Percentiles rank a stretch among this genome's conserved stretches.
These are phyloP conservation scores for Diplocarpon rosae DNA, from an alignment of 2,329 filamentous ascomycete genomes.

Conservation along the genomic window DNA sequence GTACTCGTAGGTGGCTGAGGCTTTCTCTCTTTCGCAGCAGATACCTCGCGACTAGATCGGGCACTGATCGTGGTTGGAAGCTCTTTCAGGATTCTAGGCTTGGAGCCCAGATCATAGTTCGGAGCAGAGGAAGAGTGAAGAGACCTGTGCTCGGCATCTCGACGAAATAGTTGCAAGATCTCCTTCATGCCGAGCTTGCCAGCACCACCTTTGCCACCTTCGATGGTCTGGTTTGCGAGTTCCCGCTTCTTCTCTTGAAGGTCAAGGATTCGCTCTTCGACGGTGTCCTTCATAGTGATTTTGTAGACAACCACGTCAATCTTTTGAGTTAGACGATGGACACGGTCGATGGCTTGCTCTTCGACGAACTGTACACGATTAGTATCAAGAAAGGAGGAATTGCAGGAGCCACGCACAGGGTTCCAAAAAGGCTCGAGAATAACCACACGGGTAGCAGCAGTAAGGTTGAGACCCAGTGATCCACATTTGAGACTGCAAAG, in stretches of 20 bases:
- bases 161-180: constrained; percentile 72
- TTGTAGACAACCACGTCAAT: constrained; percentile 93
- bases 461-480: constrained; percentile 84
- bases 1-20: constrained; percentile 11
- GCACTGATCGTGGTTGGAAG: constrained; percentile 3
- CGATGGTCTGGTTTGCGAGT: constrained; percentile 84
- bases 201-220: constrained; percentile 60
- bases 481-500: constrained; percentile 93
- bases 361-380: constrained; percentile 65
- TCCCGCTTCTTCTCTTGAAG: constrained; percentile 89
- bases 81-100: constrained; percentile 25
- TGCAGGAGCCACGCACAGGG: constrained; percentile 34
- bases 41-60: constrained; percentile 11
- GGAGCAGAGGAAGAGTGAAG: constrained; percentile 9
- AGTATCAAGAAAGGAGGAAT: constrained; percentile 3
- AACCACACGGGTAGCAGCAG: constrained; percentile 83
- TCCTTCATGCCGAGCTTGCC: constrained; percentile 87
- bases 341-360: constrained; percentile 96
- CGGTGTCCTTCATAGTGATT: constrained; percentile 73
- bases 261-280: constrained; percentile 90
- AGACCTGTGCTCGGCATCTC: constrained; percentile 25
- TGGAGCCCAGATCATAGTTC: constrained; percentile 18
- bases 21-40: constrained; percentile 14
- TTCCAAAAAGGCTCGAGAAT: constrained; percentile 99
- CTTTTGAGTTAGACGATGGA: constrained; percentile 95